Base-by-base conservation (phyloP, 2,329 filamentous ascomycete genomes). In the Ophiocordyceps unilateralis region DNA sequence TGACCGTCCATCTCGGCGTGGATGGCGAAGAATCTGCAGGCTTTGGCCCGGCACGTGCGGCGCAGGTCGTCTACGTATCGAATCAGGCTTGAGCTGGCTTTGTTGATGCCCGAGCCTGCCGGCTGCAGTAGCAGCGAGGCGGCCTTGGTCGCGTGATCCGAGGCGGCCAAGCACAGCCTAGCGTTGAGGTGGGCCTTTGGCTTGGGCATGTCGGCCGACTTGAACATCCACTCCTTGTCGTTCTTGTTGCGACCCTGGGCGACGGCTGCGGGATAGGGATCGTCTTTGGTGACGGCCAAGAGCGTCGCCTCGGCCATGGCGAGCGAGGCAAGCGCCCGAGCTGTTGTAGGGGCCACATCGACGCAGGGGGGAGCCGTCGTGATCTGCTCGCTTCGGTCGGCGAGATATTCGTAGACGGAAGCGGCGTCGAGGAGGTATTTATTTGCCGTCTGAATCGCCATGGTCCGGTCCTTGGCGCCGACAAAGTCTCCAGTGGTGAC, bases 161-260 rank as follows among this genome's bases (percentile, higher is more conserved):
- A 80, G 0, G 88, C 85, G 0, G 87, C 85, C 11, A 96, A 71
- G 57, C 87, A 96, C 8, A 96, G 67, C 1, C 89, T 72, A 2
- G 87, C 87, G 55, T 93, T 93, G 2, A 98, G 69, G 54, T 93
- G 80, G 9, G 86, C 86, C 40, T 89, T 78, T 17, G 94, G 87
- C 56, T 89, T 88, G 24, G 87, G 83, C 41, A 95, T 84, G 41
- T 86, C 78, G 1, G 89, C 86, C 0, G 86, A 75, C 53, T 83
- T 85, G 59, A 91, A 93, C 87, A 96, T 96, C 89, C 89, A 98
- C 50, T 96, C 89, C 47, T 75, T 86, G 58, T 88, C 86, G 50
- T 81, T 78, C 43, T 80, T 76, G 55, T 93, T 93, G 40, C 88
- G 74, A 44, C 81, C 76, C 53, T 93, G 84, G 1, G 86, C 78